Conservation (phyloP, 139 green algal species). For the Micromonas pusilla region DNA sequence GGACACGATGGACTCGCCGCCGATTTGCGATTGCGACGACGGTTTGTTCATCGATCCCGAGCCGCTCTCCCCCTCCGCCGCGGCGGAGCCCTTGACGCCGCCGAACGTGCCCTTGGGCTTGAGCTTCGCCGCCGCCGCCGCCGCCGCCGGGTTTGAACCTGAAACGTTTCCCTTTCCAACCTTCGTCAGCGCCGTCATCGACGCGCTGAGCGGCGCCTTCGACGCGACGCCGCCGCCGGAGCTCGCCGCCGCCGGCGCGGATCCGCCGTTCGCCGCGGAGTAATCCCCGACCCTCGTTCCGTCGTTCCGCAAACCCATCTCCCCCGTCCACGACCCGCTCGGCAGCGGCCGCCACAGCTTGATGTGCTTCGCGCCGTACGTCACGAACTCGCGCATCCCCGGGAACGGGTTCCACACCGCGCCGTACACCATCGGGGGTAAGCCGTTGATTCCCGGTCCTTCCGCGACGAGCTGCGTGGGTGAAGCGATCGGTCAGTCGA, state of each 20-base stretch:
- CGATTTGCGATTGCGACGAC: too few relatives aligned
- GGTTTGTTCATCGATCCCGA: too few relatives aligned
- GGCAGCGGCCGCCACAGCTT: not conserved
- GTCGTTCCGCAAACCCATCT: not conserved
- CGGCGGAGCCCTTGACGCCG: too few relatives aligned
- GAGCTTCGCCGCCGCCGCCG: too few relatives aligned
- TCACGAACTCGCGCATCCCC: slow-evolving; percentile 22
- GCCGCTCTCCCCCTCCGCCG: too few relatives aligned
- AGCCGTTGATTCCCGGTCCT: slow-evolving; percentile 5
- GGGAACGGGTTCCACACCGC: slow-evolving; percentile 31
- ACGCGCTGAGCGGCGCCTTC: not conserved
- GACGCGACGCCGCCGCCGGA: not conserved
- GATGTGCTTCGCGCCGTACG: slow-evolving; percentile 26
- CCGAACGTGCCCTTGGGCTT: too few relatives aligned
- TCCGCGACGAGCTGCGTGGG: not conserved
- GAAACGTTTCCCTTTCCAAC: not conserved
- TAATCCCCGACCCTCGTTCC: not conserved
- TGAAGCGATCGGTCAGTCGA: too few relatives aligned
- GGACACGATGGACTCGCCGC: not conserved
- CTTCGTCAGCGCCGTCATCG: not conserved
- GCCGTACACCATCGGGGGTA: slow-evolving; percentile 32
- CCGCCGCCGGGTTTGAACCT: not conserved
- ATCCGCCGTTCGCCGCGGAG: not conserved
- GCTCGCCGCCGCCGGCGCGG: too few relatives aligned
- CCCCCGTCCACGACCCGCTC: not conserved